Evolutionary conservation across 2,329 filamentous ascomycete species (phyloP), one percentile per base, ranked within the genome.

Genomic region (Penicillium hesseltinei): DNA sequence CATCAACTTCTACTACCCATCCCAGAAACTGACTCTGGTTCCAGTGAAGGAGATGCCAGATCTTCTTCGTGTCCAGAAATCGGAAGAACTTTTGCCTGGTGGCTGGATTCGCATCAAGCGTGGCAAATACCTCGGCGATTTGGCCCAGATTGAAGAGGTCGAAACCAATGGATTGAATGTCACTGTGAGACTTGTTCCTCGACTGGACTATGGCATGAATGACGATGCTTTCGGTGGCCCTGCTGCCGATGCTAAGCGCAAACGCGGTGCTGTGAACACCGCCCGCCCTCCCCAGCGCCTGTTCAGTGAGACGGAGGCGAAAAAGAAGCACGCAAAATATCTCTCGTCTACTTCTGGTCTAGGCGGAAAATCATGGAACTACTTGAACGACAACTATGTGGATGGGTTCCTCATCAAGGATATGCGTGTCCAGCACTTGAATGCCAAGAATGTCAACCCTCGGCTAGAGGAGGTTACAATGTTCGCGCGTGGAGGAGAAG

Each of bases 21-120:
- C 91, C 56, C 89, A 86, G 29, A 94, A 92, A 75, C 88, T 94
- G 78, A 85, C 92, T 44, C 80, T 97, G 51, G 91, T 99, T 42
- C 91, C 94, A 48, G 92, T 97, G 69, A 96, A 96, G 74, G 94
- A 99, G 75, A 96, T 97, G 88, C 93, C 94, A 2, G 94, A 97
- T 75, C 83, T 99, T n/a, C 82, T 99, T 19, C 87, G 92, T 51
- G 91, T 96, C 29, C 88, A 86, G 59, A 96, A 96, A 78, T 93
- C 89, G 3, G 90, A 92, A 47, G 87, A 87, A 27, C 80, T 99
- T 35, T 87, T 94, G 66, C 89, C 89, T 10, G 93, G 93, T 62
- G 91, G 91, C 38, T 99, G 94, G 84, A 93, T 97, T 51, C 91
- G 94, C 62, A 86, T 97, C 62, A 88, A 87, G 72, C 85, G 90